Base-by-base conservation (phyloP, 345 rosid genomes). In the Boechera retrofracta region DNA sequence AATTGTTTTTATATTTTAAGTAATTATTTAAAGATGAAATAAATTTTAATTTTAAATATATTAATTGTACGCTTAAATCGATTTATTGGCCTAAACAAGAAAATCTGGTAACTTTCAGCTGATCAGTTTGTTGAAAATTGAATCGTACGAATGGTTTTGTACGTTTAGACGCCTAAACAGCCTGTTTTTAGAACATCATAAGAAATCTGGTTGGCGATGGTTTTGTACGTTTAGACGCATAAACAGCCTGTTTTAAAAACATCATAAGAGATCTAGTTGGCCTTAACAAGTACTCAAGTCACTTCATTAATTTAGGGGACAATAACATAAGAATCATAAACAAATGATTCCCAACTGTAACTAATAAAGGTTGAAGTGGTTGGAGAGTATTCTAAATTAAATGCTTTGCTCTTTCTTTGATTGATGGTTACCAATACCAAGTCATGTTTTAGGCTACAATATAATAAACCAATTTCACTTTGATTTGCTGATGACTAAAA, bases 401-500 rank as follows among this genome's bases (percentile, higher is more conserved):
- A 52, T 64, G 71, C 32, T n/a, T 48, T 51, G 4, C 24, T 53
- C 44, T 63, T 63, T 63, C 51, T 73, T 62, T 41, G 7, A 54
- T 44, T 55, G 64, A 31, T 42, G 55, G 45, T 29, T 72, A 41
- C 56, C 60, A 36, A 61, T 62, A 31, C 41, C 49, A 36, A 36
- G 54, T 63, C 54, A 63, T 63, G 62, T 52, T 62, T 6, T 13
- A 60, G 7, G 11, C 28, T 45, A 39, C 42, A 39, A 39, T 16
- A 44, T 3, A 10, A 48, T 48, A 64, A 62, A 24, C 21, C 31
- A 51, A 38, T 10, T 62, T 57, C 4, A 44, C 4, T 47, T 21
- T 5, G 1, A 7, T 21, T 45, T 45, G 47, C 47, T 16, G 16
- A 51, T 55, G 77, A 73, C 8, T 31, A 29, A 10, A 74, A 42